Evolutionary conservation across 2,329 filamentous ascomycete genomes (phyloP), one percentile per base, ranked within the genome.

Genomic region (Hymenoscyphus fraxineus): DNA sequence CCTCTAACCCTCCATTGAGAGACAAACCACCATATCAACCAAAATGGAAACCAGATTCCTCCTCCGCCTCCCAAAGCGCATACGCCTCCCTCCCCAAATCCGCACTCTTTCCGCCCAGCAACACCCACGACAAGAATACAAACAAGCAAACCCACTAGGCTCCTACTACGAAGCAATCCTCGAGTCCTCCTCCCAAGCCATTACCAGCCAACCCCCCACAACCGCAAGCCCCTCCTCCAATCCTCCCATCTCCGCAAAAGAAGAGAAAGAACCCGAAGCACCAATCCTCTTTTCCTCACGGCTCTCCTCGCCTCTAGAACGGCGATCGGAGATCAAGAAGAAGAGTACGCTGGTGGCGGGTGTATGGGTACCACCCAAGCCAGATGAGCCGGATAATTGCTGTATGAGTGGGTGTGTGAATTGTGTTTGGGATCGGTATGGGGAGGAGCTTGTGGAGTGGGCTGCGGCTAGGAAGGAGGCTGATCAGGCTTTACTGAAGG

Each of bases 391-490:
- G 3, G 95, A 98, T 73, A 97, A 99, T 75, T 99, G 95, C 83
- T 99, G 95, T 78, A 99, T 99, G 95, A 95, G 91, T 74, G 95
- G 95, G 2, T 99, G 95, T 76, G 94, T 97, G 59, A 93, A 98
- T 76, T 99, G 95, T 77, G 95, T 98, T 2, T 98, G 93, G 93
- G 93, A 97, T 72, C 82, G 87, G 61, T 98, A 88, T 77, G 85
- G 93, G 9, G 94, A 99, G 70, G 95, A 98, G 61, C 83, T 98
- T 78, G 93, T 98, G 76, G 90, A 91, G 64, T 98, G 93, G 92
- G 89, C 88, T 3, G 79, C 81, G 15, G 84, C 87, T 65, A 85
- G 83, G 41, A 79, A 81, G 3, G 83, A 89, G 73, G 92, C 92
- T 0, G 84, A 88, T 71, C 74, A 74, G 41, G 82, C 83, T 56